phyloP scores from a whole-genome alignment of 257 asterid genomes.

The Misopates orontium region DNA sequence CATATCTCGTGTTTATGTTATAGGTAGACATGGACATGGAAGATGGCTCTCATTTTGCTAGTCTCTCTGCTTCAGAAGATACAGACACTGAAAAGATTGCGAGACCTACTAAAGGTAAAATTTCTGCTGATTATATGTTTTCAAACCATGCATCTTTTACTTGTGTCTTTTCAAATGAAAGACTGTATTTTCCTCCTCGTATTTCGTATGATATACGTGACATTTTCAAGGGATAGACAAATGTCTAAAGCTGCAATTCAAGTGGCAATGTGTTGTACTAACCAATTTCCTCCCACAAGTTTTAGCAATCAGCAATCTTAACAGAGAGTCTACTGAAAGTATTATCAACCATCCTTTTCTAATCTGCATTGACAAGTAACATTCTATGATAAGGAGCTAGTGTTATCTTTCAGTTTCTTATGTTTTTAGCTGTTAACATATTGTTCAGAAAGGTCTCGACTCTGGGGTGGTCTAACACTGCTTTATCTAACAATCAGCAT shows the following conservation, averaged over 20 bases:
- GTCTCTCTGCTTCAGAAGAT: constrained; percentile 44
- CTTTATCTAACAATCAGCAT: background rate
- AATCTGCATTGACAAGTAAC: background rate
- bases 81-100: constrained; percentile 35
- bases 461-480: no score
- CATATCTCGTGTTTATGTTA: constrained; percentile 21
- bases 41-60: constrained; percentile 51
- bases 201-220: background rate
- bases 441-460: no score
- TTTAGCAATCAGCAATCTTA: background rate
- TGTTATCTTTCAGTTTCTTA: no score
- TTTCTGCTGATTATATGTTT: constrained; percentile 48
- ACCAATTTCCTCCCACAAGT: background rate
- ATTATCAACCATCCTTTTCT: background rate
- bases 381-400: background rate
- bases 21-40: constrained; percentile 99
- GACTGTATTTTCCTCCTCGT: background rate
- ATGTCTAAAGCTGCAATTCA: background rate
- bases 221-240: constrained; percentile 15
- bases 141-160: background rate
- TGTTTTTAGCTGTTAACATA: no score
- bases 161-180: background rate
- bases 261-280: background rate
- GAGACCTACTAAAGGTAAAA: constrained; percentile 40
- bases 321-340: background rate